These are phyloP conservation scores for Botrytis pseudocinerea DNA, from an alignment of 2,329 filamentous ascomycete species.

Conservation along the genomic window DNA sequence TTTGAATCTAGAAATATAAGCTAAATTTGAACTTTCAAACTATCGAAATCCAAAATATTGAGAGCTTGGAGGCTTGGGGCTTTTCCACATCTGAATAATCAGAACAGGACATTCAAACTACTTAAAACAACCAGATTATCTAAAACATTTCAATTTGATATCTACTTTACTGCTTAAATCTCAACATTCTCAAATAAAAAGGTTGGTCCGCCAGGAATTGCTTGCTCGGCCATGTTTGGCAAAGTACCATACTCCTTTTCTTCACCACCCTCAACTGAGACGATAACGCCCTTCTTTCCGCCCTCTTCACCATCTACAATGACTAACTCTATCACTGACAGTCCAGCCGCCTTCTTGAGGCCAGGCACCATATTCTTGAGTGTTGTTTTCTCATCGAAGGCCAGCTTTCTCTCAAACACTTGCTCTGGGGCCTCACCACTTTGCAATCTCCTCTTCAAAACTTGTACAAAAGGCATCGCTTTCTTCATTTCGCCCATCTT, in stretches of 20 bases:
- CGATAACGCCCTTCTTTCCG: slow-evolving; percentile 62
- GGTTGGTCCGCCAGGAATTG: slow-evolving; percentile 78
- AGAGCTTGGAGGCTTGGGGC: not conserved
- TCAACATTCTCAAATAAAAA: slow-evolving; percentile 83
- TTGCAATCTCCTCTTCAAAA: slow-evolving; percentile 78
- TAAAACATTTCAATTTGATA: not conserved
- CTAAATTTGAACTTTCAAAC: not conserved
- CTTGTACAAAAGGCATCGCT: slow-evolving; percentile 95
- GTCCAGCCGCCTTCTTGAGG: slow-evolving; percentile 73
- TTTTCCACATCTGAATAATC: not conserved
- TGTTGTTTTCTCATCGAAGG: slow-evolving; percentile 80
- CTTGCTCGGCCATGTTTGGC: slow-evolving; percentile 64
- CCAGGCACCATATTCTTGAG: slow-evolving; percentile 76
- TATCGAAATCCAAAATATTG: not conserved
- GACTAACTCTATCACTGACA: slow-evolving; percentile 70
- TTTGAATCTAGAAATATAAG: not conserved
- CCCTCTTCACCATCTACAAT: slow-evolving; percentile 67
- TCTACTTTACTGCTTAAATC: not conserved
- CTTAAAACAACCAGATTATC: not conserved
- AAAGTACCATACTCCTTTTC: slow-evolving; percentile 60
- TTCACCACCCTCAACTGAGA: slow-evolving; percentile 52
- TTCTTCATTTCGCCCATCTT: slow-evolving; percentile 93
- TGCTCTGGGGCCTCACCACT: slow-evolving; percentile 63
- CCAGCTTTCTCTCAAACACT: slow-evolving; percentile 81
- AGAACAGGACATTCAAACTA: not conserved